Base-by-base conservation (phyloP, 2,329 filamentous ascomycete species). In the Aspergillus sojae region DNA sequence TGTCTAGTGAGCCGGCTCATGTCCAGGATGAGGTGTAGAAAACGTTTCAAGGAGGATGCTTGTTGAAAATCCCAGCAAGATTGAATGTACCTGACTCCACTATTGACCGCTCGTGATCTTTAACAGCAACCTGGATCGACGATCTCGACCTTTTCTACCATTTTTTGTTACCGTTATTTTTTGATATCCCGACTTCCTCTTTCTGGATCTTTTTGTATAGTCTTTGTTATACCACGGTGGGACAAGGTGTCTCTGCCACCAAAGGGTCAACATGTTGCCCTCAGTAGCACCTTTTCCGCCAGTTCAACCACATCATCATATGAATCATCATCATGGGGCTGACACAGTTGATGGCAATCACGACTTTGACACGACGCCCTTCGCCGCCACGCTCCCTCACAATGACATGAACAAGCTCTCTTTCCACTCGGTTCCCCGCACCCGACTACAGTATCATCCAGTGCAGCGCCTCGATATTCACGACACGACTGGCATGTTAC, bases 1-100 rank as follows among this genome's bases (percentile, higher is more conserved):
- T 70, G 66, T 69, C 62, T 63, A 65, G 57, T 63, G 64, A 61
- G 61, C 65, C 65, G 68, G 67, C 60, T 64, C 66, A 65, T 61
- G 70, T 72, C 72, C 78, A 80, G 78, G 73, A 80, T 80, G 79
- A 75, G 77, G 78, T 78, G 75, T 78, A 77, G 76, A 73, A 80
- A 79, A 78, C 77, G 78, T 62, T 76, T 74, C 67, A 80, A 77
- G 72, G 71, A 75, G 72, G 72, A 78, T 77, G 75, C 74, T 75
- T 75, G 73, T 76, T 76, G 74, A 72, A 71, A 72, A 72, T 67
- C 63, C 52, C 70, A 63, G 68, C 67, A 67, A 70, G 64, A 71
- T 62, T 67, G 65, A 71, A 67, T 65, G 62, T 67, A 60, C 62
- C 60, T 71, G 58, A 67, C 62, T 67, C 68, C 63, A 64, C 65